Percentiles rank a stretch among this genome's conserved stretches.
phyloP scores from a whole-genome alignment of 1,284 basidiomycete species.

The Puccinia triticina region DNA sequence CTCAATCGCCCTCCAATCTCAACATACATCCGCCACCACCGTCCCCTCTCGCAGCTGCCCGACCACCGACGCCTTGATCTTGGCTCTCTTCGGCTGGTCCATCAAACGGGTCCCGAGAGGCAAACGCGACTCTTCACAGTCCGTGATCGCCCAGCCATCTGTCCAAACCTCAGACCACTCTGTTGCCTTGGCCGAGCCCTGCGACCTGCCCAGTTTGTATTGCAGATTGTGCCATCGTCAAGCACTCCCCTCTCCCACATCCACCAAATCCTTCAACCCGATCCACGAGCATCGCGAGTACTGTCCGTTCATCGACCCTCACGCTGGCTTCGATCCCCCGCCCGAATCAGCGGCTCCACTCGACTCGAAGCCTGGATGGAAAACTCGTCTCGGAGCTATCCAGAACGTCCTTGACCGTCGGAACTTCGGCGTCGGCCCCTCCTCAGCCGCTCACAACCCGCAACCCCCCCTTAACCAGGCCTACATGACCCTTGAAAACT shows the following conservation, averaged over 20 bases:
- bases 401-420: conserved; percentile 14
- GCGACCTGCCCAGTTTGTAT: conserved; percentile 3
- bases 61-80: conserved; percentile 28
- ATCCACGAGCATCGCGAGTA: conserved; percentile 43
- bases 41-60: conserved; percentile 8
- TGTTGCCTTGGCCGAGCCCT: neutral
- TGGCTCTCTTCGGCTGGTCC: conserved; percentile 45
- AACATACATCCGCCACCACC: neutral
- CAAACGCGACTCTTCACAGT: conserved; percentile 1
- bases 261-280: conserved; percentile 5
- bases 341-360: neutral
- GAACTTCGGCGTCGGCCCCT: neutral
- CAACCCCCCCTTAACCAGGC: neutral
- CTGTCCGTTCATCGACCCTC: conserved; percentile 35
- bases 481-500: conserved; percentile 16
- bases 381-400: neutral
- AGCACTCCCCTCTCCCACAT: neutral
- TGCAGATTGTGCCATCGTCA: conserved; percentile 41
- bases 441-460: neutral
- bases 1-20: conserved; percentile 8
- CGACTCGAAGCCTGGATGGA: conserved; percentile 1
- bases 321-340: conserved; percentile 31
- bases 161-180: neutral
- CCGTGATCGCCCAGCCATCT: neutral
- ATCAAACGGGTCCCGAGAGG: neutral